Evolutionary conservation across 306 rosid species (phyloP).

Genomic region (Lablab purpureus): DNA sequence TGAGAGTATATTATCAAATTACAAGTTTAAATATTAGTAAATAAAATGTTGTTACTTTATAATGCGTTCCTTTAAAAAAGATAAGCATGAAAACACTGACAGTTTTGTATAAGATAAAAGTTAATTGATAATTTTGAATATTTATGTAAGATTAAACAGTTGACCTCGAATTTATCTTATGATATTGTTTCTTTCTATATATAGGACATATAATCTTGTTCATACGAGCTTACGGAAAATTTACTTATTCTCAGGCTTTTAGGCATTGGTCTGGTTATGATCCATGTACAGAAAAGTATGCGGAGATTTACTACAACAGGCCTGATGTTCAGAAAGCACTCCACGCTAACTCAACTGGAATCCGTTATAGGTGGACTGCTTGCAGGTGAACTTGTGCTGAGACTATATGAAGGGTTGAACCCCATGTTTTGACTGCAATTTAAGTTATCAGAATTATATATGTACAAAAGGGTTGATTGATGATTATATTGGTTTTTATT

Average conservation of each 20-base stretch:
- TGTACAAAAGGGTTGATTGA: not conserved
- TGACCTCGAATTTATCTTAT: not conserved
- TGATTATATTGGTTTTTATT: constrained; percentile 14
- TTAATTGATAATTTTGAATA: not conserved
- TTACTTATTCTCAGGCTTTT: constrained; percentile 48
- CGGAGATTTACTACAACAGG: constrained; percentile 88
- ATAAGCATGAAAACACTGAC: not conserved
- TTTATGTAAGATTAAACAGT: not conserved
- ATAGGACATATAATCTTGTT: not conserved
- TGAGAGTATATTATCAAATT: too few species aligned
- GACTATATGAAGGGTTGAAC: not conserved
- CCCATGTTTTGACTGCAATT: not conserved
- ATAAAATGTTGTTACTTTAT: not conserved
- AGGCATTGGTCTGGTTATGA: constrained; percentile 79
- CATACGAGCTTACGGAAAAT: not conserved
- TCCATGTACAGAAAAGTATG: constrained; percentile 95
- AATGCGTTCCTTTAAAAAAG: not conserved
- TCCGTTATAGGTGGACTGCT: constrained; percentile 95
- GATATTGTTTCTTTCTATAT: not conserved
- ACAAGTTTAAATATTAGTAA: not conserved
- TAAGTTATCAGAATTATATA: not conserved
- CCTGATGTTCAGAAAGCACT: constrained; percentile 93
- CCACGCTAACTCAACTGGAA: constrained; percentile 83
- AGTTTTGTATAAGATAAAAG: not conserved
- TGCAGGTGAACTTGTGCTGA: constrained; percentile 67